Base-by-base conservation (phyloP, 768 basidiomycete species). In the Solioccasus polychromus region DNA sequence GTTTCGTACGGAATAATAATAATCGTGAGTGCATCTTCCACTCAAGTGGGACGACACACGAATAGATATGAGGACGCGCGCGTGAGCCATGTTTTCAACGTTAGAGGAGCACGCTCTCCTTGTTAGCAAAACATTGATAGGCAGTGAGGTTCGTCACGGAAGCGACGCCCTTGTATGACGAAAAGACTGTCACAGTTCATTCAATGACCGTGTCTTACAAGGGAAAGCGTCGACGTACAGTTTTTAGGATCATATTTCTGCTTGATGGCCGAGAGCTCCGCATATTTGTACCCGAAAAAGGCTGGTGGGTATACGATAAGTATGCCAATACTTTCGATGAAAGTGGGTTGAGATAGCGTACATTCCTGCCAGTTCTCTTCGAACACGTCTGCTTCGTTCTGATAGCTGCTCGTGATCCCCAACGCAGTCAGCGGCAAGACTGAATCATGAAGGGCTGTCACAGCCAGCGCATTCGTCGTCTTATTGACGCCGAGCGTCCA, bases 251-350 rank as follows among this genome's bases (percentile, higher is more conserved):
- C 54, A 10, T 59, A 60, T 31, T 48, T 57, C 48, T 47, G 54
- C 18, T 59, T 60, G 41, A 60, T 59, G 2, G 42, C 36, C 15
- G 42, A 50, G 18, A 60, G 28, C 5, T 26, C 19, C 3, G 45
- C 29, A 24, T 57, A 57, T 32, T 59, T 60, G 39, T 51, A 48
- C 28, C 55, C 49, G 24, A 59, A 57, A 31, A 57, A 60, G 17
- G 35, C 55, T 61, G n/a, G n/a, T n/a, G n/a, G n/a, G n/a, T n/a
- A n/a, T n/a, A n/a, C n/a, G n/a, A n/a, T n/a, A n/a, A n/a, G n/a
- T n/a, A n/a, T n/a, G n/a, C n/a, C n/a, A n/a, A n/a, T n/a, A n/a
- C n/a, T n/a, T n/a, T n/a, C n/a, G n/a, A n/a, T n/a, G n/a, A n/a
- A n/a, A n/a, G n/a, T n/a, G n/a, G n/a, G n/a, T n/a, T n/a, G n/a